Conservation (phyloP, 176 grass and related monocot species). For the Carex kokanica region DNA sequence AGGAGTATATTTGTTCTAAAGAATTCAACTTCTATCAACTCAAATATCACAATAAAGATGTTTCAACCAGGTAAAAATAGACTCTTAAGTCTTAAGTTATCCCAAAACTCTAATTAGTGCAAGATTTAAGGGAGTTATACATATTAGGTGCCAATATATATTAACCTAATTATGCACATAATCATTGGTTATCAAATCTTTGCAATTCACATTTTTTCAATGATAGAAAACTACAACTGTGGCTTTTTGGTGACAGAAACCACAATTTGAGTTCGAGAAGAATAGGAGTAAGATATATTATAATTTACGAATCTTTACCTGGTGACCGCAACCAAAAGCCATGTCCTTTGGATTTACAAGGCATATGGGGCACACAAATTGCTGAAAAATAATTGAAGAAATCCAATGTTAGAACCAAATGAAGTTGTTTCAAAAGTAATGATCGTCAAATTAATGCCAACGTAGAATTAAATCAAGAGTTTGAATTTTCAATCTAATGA, state of each 20-base stretch:
- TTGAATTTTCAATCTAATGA: background rate
- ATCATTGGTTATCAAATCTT: background rate
- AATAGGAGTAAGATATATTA: background rate
- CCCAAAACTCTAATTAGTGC: background rate
- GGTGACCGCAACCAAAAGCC: slow-evolving; percentile 40
- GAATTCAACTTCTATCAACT: background rate
- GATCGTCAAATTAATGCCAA: background rate
- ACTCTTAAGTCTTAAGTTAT: background rate
- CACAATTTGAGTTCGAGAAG: background rate
- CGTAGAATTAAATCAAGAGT: background rate
- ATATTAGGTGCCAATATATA: background rate
- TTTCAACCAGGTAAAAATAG: background rate
- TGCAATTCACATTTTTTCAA: background rate
- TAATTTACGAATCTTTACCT: slow-evolving; percentile 26
- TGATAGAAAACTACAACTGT: background rate
- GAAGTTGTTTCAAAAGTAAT: background rate
- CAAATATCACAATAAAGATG: background rate
- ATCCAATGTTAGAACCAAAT: background rate
- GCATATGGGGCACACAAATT: slow-evolving; percentile 36
- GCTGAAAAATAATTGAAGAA: slow-evolving; percentile 11
- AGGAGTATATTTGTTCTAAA: background rate
- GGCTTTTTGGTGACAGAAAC: background rate
- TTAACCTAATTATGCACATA: background rate
- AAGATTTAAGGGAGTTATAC: background rate
- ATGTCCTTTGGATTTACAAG: slow-evolving; percentile 33